These are phyloP conservation scores for Ascochyta clinopodiicola DNA, from an alignment of 2,329 filamentous ascomycete genomes.

Conservation along the genomic window DNA sequence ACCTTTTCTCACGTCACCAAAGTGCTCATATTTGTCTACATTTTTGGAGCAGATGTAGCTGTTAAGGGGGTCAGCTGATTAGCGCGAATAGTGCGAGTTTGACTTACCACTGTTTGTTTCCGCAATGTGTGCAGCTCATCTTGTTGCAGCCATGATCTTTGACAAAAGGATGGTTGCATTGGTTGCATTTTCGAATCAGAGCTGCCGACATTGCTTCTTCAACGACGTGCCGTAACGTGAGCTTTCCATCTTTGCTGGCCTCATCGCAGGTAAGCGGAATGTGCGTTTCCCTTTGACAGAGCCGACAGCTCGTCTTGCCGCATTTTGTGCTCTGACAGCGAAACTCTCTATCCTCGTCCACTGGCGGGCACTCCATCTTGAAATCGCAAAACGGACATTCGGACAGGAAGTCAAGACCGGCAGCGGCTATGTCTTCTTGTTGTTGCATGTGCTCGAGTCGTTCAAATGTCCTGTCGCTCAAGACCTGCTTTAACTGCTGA, in stretches of 20 bases:
- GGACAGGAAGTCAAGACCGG: slow-evolving; percentile 73
- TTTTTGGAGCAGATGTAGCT: slow-evolving; percentile 76
- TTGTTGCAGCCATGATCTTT: slow-evolving; percentile 85
- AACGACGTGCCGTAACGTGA: slow-evolving; percentile 68
- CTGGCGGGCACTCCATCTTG: slow-evolving; percentile 73
- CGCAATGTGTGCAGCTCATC: slow-evolving; percentile 72
- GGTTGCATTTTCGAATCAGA: slow-evolving; percentile 77
- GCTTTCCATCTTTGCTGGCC: slow-evolving; percentile 63
- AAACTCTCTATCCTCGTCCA: slow-evolving; percentile 75
- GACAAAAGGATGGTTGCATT: slow-evolving; percentile 75
- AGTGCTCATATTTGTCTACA: slow-evolving; percentile 72
- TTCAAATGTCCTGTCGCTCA: slow-evolving; percentile 64
- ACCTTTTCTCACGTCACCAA: slow-evolving; percentile 57
- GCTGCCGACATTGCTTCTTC: slow-evolving; percentile 87
- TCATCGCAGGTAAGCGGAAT: slow-evolving; percentile 76
- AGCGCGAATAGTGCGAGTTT: no score
- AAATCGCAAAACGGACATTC: slow-evolving; percentile 84
- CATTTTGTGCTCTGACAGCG: slow-evolving; percentile 72
- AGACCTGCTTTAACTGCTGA: slow-evolving; percentile 61
- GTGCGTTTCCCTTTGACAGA: slow-evolving; percentile 73
- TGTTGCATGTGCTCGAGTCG: slow-evolving; percentile 76
- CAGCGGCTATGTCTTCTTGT: slow-evolving; percentile 71
- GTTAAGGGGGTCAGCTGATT: slow-evolving; percentile 7
- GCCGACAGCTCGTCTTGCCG: slow-evolving; percentile 56
- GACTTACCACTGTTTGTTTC: slow-evolving; percentile 60